A percentile compares a stretch with the other conserved stretches of the same genome.
These are phyloP conservation scores for Phellinidium pouzarii DNA, from an alignment of 1,284 basidiomycete genomes.

Conservation along the genomic window DNA sequence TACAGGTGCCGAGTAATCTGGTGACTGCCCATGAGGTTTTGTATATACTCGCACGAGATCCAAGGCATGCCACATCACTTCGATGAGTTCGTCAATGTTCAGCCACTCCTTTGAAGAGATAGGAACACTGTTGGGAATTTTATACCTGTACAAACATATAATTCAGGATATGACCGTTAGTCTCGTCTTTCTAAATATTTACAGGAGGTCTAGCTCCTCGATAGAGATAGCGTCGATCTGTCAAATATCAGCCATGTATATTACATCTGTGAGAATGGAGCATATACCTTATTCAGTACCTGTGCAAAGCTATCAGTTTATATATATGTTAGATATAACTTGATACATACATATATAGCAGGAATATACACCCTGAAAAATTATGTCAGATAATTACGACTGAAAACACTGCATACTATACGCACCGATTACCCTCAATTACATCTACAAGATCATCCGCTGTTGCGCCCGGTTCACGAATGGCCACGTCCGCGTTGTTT, in stretches of 20 bases:
- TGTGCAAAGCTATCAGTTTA: constrained; percentile 24
- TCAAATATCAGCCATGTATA: constrained; percentile 20
- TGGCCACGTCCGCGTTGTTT: constrained; percentile 89
- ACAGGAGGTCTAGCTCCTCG: constrained; percentile 95
- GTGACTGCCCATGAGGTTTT: constrained; percentile 85
- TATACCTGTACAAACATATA: constrained; percentile 45
- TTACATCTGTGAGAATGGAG: background rate
- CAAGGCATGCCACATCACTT: constrained; percentile 86
- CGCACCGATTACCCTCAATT: constrained; percentile 83
- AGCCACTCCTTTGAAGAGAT: constrained; percentile 92
- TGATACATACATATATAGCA: constrained; percentile 68
- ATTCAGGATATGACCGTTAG: too few relatives aligned
- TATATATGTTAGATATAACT: constrained; percentile 11
- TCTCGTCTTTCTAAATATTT: too few relatives aligned
- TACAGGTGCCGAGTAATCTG: constrained; percentile 82
- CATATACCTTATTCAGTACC: constrained; percentile 69
- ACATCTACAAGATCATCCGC: constrained; percentile 98
- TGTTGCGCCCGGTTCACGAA: constrained; percentile 89
- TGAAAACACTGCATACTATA: background rate
- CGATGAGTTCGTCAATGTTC: constrained; percentile 93
- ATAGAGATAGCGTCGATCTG: constrained; percentile 98
- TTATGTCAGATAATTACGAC: background rate
- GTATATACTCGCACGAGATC: constrained; percentile 93
- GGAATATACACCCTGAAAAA: constrained; percentile 84
- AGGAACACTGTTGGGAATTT: constrained; percentile 94